These are phyloP conservation scores for Thermomyces lanuginosus DNA, from an alignment of 2,329 filamentous ascomycete species.

Conservation along the genomic window DNA sequence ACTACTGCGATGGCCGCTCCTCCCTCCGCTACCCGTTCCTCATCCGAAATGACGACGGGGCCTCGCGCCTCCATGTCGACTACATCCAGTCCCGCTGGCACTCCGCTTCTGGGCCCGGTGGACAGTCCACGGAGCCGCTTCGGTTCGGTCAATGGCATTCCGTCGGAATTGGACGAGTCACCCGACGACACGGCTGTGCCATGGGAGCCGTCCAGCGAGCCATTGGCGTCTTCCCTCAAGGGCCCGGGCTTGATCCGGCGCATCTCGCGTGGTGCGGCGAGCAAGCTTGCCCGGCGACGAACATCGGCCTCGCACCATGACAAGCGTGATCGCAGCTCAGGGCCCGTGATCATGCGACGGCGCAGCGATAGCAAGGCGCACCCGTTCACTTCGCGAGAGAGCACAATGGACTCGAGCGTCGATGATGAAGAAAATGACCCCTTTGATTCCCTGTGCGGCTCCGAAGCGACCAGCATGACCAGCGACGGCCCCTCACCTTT, in stretches of 20 bases:
- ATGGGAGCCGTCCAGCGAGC: conserved; percentile 17
- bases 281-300: conserved; percentile 51
- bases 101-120: conserved; percentile 18
- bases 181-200: conserved; percentile 33
- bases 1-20: conserved; percentile 5
- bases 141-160: conserved; percentile 24
- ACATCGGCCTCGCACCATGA: conserved; percentile 61
- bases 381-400: conserved; percentile 34
- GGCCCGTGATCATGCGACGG: conserved; percentile 71
- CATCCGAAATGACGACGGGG: conserved; percentile 15
- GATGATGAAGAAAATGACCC: conserved; percentile 42
- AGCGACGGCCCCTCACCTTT: conserved; percentile 19
- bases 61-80: conserved; percentile 8
- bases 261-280: conserved; percentile 64
- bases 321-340: conserved; percentile 73
- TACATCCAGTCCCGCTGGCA: conserved; percentile 20
- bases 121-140: conserved; percentile 19
- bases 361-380: conserved; percentile 80
- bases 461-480: conserved; percentile 23
- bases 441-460: conserved; percentile 26
- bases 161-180: conserved; percentile 59
- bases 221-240: conserved; percentile 25
- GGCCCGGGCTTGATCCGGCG: conserved; percentile 61
- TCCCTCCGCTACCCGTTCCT: conserved; percentile 9
- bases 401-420: conserved; percentile 31